Evolutionary conservation across 177 flowering plant species (phyloP).

Genomic region (Vitis hybrid): DNA sequence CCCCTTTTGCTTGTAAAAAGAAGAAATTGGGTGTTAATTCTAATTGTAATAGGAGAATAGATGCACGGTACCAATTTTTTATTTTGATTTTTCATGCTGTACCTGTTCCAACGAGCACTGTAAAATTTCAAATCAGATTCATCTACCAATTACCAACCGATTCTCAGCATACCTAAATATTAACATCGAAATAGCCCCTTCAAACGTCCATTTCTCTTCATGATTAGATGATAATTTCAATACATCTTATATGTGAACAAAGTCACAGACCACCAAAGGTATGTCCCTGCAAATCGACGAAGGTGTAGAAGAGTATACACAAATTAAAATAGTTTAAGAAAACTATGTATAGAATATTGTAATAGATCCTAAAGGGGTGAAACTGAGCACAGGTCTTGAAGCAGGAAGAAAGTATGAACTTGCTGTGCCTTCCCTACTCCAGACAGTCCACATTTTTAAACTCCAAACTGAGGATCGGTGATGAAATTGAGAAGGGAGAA

Average conservation of each 20-base stretch:
- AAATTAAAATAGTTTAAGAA: background rate
- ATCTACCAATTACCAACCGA: no score
- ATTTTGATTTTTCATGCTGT: no score
- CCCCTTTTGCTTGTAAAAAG: no score
- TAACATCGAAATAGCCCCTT: no score
- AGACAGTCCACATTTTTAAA: slow-evolving; percentile 1
- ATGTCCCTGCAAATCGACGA: background rate
- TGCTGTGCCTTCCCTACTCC: slow-evolving; percentile 4
- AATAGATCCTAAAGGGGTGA: background rate
- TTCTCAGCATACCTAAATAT: no score
- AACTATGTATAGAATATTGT: background rate
- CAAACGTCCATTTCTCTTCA: no score
- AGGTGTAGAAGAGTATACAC: background rate
- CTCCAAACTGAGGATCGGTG: background rate
- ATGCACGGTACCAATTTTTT: no score
- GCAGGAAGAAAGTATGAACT: background rate
- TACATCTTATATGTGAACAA: background rate
- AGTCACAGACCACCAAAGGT: background rate
- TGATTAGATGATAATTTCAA: no score
- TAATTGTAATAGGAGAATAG: no score
- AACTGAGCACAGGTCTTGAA: background rate
- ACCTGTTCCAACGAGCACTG: no score
- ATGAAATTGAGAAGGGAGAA: background rate
- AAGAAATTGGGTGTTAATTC: no score
- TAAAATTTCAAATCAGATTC: no score